These are phyloP conservation scores for Solanum piurae DNA, from an alignment of 257 asterid genomes.

Conservation along the genomic window DNA sequence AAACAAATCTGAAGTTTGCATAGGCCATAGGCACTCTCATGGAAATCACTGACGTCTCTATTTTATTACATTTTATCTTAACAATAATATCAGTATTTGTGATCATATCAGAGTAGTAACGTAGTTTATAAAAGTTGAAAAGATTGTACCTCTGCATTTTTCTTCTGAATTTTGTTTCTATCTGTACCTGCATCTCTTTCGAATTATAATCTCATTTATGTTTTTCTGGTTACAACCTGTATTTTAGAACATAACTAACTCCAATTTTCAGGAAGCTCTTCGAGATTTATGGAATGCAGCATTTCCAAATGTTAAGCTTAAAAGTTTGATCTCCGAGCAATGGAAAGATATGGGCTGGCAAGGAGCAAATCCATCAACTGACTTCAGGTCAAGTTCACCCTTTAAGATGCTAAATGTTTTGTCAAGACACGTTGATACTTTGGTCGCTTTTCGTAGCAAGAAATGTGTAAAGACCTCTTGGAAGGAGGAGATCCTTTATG, in stretches of 20 bases:
- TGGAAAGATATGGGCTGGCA: conserved; percentile 99
- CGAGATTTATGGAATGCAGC: conserved; percentile 59
- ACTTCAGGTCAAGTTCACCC: conserved; percentile 54
- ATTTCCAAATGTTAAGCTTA: conserved; percentile 64
- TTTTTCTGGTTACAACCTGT: not conserved
- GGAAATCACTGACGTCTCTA: not conserved
- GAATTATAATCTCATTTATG: not conserved
- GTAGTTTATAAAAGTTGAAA: not conserved
- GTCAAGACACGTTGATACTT: not conserved
- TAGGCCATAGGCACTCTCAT: not conserved
- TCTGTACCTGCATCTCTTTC: not conserved
- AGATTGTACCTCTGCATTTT: not conserved
- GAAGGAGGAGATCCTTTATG: not conserved
- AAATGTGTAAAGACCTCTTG: not conserved
- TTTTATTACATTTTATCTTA: not conserved
- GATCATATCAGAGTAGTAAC: not conserved
- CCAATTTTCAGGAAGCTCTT: conserved; percentile 63
- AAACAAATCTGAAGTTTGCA: not conserved
- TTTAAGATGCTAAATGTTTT: not conserved
- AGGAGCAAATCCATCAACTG: conserved; percentile 89
- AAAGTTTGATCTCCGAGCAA: conserved; percentile 73
- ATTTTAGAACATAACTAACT: conserved; percentile 1
- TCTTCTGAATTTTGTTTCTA: not conserved
- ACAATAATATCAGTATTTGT: not conserved
- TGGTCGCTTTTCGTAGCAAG: not conserved